Conservation (phyloP, 257 asterid genomes). For the Cruciata laevipes region DNA sequence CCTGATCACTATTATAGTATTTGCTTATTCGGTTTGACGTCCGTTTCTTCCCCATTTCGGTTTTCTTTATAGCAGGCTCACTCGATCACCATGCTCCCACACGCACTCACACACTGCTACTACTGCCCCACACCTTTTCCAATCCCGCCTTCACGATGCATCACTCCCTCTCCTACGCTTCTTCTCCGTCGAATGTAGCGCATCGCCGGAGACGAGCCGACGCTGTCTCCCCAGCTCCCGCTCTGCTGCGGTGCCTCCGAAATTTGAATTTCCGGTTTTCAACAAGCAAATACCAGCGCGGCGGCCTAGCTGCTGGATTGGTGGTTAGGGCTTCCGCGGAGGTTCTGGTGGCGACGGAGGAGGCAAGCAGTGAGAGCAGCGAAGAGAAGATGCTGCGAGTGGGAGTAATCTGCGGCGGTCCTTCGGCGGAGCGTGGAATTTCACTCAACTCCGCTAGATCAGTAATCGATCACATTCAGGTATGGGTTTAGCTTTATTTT, state of each 20-base stretch:
- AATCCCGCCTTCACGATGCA: conserved; percentile 20
- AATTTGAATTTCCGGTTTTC: conserved; percentile 13
- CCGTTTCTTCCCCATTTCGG: not conserved
- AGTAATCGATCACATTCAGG: conserved; percentile 86
- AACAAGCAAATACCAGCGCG: conserved; percentile 9
- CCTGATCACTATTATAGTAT: too few species aligned
- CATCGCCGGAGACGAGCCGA: conserved; percentile 10
- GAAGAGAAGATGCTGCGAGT: conserved; percentile 48
- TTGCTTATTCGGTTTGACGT: not conserved
- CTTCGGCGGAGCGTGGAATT: conserved; percentile 86
- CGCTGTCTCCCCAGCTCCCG: not conserved
- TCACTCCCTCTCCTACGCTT: conserved; percentile 23
- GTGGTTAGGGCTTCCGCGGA: conserved; percentile 30
- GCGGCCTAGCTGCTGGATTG: conserved; percentile 19
- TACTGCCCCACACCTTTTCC: not conserved
- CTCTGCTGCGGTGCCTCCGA: not conserved
- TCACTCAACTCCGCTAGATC: conserved; percentile 86
- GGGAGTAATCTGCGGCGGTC: conserved; percentile 80
- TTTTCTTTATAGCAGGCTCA: not conserved
- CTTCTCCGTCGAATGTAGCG: conserved; percentile 6
- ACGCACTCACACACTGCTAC: conserved; percentile 9
- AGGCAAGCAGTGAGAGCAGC: not conserved
- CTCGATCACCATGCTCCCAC: conserved; percentile 4
- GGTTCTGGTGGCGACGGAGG: conserved; percentile 21
- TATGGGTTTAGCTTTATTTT: conserved; percentile 3